Evolutionary conservation across 140 eudicot genomes (phyloP).

Genomic region (Flaveria floridana): DNA sequence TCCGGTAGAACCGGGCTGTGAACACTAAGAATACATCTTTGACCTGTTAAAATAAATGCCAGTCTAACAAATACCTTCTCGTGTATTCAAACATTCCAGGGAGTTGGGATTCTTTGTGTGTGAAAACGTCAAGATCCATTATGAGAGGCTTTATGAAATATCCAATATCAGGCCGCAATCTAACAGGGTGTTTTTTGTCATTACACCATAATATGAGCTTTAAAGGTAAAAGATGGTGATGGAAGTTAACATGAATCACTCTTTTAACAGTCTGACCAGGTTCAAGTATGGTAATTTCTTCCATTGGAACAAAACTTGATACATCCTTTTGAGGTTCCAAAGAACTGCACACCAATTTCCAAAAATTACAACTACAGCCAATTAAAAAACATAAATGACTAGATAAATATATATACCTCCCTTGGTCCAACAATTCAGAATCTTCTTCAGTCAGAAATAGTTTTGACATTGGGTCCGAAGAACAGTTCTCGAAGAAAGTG

Average conservation of each 20-base stretch:
- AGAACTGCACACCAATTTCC: slow-evolving; percentile 38
- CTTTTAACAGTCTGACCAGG: slow-evolving; percentile 58
- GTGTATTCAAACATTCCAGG: slow-evolving; percentile 90
- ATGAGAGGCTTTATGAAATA: slow-evolving; percentile 80
- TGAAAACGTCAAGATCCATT: slow-evolving; percentile 55
- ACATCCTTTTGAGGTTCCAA: slow-evolving; percentile 42
- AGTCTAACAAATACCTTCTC: slow-evolving; percentile 51
- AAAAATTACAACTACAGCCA: slow-evolving; percentile 8
- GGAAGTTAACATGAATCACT: slow-evolving; percentile 73
- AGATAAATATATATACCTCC: slow-evolving; percentile 41
- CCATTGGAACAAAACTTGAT: slow-evolving; percentile 55
- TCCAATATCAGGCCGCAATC: slow-evolving; percentile 86
- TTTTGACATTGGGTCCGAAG: slow-evolving; percentile 53
- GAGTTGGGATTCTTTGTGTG: slow-evolving; percentile 74
- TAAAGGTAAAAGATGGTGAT: slow-evolving; percentile 90
- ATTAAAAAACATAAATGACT: neutral
- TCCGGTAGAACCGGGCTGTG: neutral
- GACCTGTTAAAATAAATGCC: neutral
- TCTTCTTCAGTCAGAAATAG: slow-evolving; percentile 54
- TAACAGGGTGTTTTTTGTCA: slow-evolving; percentile 61
- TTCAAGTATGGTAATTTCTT: slow-evolving; percentile 57
- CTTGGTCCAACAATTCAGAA: slow-evolving; percentile 53
- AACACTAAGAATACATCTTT: neutral
- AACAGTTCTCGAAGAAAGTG: slow-evolving; percentile 61
- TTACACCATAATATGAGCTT: slow-evolving; percentile 67